These are phyloP conservation scores for Saxophila tyrrhenica DNA, from an alignment of 495 filamentous ascomycete species.

Conservation along the genomic window DNA sequence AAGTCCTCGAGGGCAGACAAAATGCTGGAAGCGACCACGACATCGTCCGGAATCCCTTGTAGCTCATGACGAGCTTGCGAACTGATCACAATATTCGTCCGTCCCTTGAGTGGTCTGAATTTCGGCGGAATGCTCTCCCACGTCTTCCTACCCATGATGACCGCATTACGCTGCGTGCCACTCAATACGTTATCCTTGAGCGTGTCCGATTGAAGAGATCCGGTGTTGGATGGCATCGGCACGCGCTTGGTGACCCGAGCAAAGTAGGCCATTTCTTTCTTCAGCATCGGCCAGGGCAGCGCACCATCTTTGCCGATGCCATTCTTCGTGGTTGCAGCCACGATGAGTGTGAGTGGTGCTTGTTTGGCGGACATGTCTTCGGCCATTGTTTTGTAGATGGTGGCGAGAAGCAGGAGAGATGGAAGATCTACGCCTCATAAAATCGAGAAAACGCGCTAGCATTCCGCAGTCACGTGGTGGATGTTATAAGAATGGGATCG, in stretches of 20 bases:
- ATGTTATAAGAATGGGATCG: no score
- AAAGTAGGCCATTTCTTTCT: conserved; percentile 88
- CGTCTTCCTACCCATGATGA: conserved; percentile 96
- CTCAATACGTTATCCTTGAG: conserved; percentile 11
- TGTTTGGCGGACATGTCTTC: conserved; percentile 16
- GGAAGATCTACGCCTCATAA: no score
- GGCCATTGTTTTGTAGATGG: conserved; percentile 1
- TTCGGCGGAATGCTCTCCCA: conserved; percentile 72
- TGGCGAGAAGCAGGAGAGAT: background rate
- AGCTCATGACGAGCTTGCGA: conserved; percentile 30
- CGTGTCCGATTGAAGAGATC: conserved; percentile 13
- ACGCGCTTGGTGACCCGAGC: conserved; percentile 72
- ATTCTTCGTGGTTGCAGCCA: conserved; percentile 63
- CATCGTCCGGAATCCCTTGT: conserved; percentile 23
- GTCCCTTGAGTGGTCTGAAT: conserved; percentile 66
- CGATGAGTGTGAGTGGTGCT: conserved; percentile 52
- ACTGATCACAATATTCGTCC: conserved; percentile 70
- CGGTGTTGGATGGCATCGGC: conserved; percentile 24
- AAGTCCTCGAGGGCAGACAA: conserved; percentile 42
- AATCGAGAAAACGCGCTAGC: background rate
- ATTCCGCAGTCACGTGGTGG: no score
- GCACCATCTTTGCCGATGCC: conserved; percentile 74
- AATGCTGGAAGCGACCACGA: conserved; percentile 33
- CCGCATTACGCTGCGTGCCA: conserved; percentile 47
- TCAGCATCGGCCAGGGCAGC: conserved; percentile 81